Conservation (phyloP, 2,329 filamentous ascomycete genomes). For the Pseudopithomyces maydicus region DNA sequence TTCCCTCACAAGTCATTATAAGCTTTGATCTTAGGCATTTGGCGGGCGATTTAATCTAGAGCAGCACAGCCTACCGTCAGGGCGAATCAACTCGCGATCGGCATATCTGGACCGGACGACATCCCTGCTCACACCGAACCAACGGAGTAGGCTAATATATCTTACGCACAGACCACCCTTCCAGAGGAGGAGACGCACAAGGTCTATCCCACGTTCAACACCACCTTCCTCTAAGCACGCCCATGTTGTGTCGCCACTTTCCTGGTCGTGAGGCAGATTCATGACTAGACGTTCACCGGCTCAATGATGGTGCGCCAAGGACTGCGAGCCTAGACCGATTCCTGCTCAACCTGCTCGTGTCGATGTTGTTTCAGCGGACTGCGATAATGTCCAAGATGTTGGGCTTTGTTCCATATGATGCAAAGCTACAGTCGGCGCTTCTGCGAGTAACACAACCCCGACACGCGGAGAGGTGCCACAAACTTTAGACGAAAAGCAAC, state of each 20-base stretch:
- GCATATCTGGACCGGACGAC: conserved; percentile 8
- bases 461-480: not conserved
- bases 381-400: not conserved
- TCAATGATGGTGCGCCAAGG: not conserved
- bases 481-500: not conserved
- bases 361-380: not conserved
- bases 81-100: conserved; percentile 17
- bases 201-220: conserved; percentile 20
- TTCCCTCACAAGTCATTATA: conserved; percentile 12
- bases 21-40: conserved; percentile 24
- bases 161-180: conserved; percentile 20
- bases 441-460: not conserved
- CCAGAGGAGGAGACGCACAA: conserved; percentile 15
- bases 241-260: not conserved
- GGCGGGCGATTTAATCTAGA: conserved; percentile 22
- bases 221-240: conserved; percentile 16
- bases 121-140: conserved; percentile 15
- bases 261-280: not conserved
- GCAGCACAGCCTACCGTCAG: conserved; percentile 12
- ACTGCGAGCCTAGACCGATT: not conserved
- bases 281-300: not conserved
- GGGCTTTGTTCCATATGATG: not conserved
- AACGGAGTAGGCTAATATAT: conserved; percentile 31
- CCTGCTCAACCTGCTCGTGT: not conserved
- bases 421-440: not conserved